These are phyloP conservation scores for Phytophthora palmivora DNA, from an alignment of 352 stramenopile genomes.

Conservation along the genomic window DNA sequence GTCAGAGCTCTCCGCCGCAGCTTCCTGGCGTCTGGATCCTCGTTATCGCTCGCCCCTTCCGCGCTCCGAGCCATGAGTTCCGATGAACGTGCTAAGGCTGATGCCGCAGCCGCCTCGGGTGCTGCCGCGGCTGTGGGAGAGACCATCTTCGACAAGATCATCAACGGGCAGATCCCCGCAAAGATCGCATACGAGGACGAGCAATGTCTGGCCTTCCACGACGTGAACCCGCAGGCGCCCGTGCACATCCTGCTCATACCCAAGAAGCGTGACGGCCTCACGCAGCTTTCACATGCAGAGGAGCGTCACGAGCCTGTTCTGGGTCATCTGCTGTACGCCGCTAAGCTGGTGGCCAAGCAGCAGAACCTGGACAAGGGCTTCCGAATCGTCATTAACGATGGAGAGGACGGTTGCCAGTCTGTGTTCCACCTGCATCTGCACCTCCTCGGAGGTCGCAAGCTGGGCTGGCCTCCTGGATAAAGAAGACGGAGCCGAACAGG, in stretches of 20 bases:
- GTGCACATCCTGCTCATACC: slow-evolving; percentile 98
- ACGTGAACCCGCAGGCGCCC: slow-evolving; percentile 96
- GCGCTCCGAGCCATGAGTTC: slow-evolving; percentile 53
- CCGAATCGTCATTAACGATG: slow-evolving; percentile 98
- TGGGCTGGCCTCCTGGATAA: slow-evolving; percentile 95
- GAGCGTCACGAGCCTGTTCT: slow-evolving; percentile 95
- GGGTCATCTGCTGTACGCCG: slow-evolving; percentile 93
- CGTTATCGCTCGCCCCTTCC: slow-evolving; percentile 17
- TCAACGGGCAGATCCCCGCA: slow-evolving; percentile 94
- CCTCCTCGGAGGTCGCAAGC: slow-evolving; percentile 93
- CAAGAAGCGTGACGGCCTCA: slow-evolving; percentile 94
- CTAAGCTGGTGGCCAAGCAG: slow-evolving; percentile 94
- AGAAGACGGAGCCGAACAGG: not conserved
- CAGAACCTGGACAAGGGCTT: slow-evolving; percentile 93
- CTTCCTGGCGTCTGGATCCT: slow-evolving; percentile 14
- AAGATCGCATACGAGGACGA: slow-evolving; percentile 97
- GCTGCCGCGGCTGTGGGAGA: slow-evolving; percentile 59
- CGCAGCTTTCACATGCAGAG: slow-evolving; percentile 88
- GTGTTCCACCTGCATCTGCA: slow-evolving; percentile 95
- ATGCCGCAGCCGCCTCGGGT: slow-evolving; percentile 45
- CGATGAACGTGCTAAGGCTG: slow-evolving; percentile 69
- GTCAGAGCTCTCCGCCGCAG: slow-evolving; percentile 29
- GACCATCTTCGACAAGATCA: slow-evolving; percentile 99
- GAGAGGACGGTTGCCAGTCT: slow-evolving; percentile 91
- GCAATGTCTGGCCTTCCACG: slow-evolving; percentile 96